Conservation (phyloP, 352 stramenopile genomes). For the Phytophthora pseudosyringae region DNA sequence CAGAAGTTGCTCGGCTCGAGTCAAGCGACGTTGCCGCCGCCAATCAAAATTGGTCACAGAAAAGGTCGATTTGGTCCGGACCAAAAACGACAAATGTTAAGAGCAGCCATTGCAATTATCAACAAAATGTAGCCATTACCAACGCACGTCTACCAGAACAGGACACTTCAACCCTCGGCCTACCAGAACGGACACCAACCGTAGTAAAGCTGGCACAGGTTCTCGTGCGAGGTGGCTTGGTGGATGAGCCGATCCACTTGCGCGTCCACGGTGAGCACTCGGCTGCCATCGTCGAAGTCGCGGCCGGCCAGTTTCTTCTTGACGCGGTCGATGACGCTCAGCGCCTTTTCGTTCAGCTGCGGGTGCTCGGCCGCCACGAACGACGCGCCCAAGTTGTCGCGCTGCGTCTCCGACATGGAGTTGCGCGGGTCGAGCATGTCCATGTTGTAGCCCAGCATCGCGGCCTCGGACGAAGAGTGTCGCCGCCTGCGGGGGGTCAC, state of each 20-base stretch:
- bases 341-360: conserved; percentile 90
- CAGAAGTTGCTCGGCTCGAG: conserved; percentile 16
- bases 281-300: conserved; percentile 95
- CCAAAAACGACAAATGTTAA: not conserved
- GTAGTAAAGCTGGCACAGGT: conserved; percentile 99
- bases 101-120: conserved; percentile 3
- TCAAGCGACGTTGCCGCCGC: conserved; percentile 15
- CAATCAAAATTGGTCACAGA: conserved; percentile 24
- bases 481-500: conserved; percentile 53
- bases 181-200: conserved; percentile 97
- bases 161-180: conserved; percentile 9
- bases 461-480: conserved; percentile 66
- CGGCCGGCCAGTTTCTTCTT: conserved; percentile 99
- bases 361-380: conserved; percentile 68
- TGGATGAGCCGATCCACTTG: conserved; percentile 99
- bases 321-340: conserved; percentile 98
- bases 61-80: not conserved
- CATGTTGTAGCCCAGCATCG: conserved; percentile 70
- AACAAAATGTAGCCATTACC: conserved; percentile 16
- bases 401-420: conserved; percentile 67
- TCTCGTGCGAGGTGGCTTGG: conserved; percentile 98
- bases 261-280: conserved; percentile 79
- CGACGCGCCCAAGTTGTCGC: conserved; percentile 55
- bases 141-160: not conserved
- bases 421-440: conserved; percentile 68